A percentile compares a stretch with the other conserved stretches of the same genome.
These are phyloP conservation scores for Sporothrix inflata DNA, from an alignment of 2,329 filamentous ascomycete genomes.

Conservation along the genomic window DNA sequence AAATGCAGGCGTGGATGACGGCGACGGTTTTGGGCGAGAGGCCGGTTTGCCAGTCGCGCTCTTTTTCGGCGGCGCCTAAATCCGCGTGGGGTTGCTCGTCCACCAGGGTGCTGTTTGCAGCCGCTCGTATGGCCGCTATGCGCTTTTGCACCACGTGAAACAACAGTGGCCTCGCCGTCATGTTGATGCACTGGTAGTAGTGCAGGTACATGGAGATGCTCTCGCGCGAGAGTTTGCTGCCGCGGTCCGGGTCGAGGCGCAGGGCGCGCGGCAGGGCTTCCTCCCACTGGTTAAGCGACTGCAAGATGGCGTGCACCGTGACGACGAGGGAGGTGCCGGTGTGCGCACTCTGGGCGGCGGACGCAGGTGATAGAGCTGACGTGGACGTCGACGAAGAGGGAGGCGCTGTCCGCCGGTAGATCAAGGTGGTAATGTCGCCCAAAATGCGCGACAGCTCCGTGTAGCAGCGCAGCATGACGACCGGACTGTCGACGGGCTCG, in stretches of 20 bases:
- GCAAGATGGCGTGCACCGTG: constrained; percentile 55
- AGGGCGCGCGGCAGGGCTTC: constrained; percentile 51
- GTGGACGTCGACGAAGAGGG: constrained; percentile 11
- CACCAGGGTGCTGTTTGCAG: background rate
- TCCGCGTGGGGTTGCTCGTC: no score
- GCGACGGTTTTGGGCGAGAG: constrained; percentile 52
- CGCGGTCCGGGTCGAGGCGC: constrained; percentile 51
- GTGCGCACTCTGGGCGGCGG: constrained; percentile 35
- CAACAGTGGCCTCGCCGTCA: constrained; percentile 57
- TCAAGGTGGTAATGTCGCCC: constrained; percentile 50
- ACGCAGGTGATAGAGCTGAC: background rate
- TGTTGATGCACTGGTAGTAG: constrained; percentile 62
- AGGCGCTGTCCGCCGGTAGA: constrained; percentile 50
- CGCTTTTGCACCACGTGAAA: constrained; percentile 57
- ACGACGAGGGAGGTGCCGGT: constrained; percentile 46
- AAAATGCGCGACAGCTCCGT: constrained; percentile 57
- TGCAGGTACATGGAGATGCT: constrained; percentile 53
- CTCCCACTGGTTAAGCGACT: constrained; percentile 54
- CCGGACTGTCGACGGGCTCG: constrained; percentile 50
- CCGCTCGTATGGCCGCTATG: constrained; percentile 42
- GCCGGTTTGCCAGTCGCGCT: constrained; percentile 51
- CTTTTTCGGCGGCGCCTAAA: constrained; percentile 33
- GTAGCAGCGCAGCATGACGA: constrained; percentile 55
- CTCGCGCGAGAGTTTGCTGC: constrained; percentile 43
- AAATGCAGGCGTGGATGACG: constrained; percentile 57